A percentile compares a stretch with the other conserved stretches of the same genome.
phyloP scores from a whole-genome alignment of 805 yeast genomes.

The Hanseniaspora lindneri region DNA sequence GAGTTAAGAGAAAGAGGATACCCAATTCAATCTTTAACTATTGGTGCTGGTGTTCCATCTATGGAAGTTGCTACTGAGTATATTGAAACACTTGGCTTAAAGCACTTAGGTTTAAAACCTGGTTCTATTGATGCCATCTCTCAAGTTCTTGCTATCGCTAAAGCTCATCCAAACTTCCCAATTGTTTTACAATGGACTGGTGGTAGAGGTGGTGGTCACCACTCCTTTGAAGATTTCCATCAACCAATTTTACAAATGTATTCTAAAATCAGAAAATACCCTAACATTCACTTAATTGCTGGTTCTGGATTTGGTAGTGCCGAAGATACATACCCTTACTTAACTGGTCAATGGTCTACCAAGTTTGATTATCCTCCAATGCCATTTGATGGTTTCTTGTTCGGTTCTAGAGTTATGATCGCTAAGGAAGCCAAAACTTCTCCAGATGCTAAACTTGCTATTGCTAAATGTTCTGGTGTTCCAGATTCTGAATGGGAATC shows the following conservation, averaged over 20 bases:
- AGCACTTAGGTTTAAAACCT: conserved; percentile 93
- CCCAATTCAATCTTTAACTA: conserved; percentile 90
- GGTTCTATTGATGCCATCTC: conserved; percentile 90
- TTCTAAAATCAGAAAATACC: conserved; percentile 79
- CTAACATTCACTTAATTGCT: conserved; percentile 81
- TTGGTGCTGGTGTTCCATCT: conserved; percentile 99
- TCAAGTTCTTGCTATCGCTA: conserved; percentile 80
- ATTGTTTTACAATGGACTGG: conserved; percentile 99
- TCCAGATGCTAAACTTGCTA: conserved; percentile 83
- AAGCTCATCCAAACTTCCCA: conserved; percentile 92
- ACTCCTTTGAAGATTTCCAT: conserved; percentile 97
- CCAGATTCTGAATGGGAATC: conserved; percentile 82
- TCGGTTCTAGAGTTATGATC: conserved; percentile 94
- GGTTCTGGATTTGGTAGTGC: conserved; percentile 98
- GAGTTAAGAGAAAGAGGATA: conserved; percentile 80
- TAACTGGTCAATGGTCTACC: conserved; percentile 94
- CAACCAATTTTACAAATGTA: conserved; percentile 94
- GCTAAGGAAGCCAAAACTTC: conserved; percentile 94
- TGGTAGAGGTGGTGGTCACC: conserved; percentile 99
- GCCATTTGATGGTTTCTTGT: conserved; percentile 97
- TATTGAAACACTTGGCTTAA: conserved; percentile 80
- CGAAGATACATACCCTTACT: conserved; percentile 92
- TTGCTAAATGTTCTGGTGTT: conserved; percentile 84
- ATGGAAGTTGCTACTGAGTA: conserved; percentile 94
- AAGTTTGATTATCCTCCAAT: conserved; percentile 83